phyloP scores from a whole-genome alignment of 2,329 filamentous ascomycete species.

The Eutypella sp. region DNA sequence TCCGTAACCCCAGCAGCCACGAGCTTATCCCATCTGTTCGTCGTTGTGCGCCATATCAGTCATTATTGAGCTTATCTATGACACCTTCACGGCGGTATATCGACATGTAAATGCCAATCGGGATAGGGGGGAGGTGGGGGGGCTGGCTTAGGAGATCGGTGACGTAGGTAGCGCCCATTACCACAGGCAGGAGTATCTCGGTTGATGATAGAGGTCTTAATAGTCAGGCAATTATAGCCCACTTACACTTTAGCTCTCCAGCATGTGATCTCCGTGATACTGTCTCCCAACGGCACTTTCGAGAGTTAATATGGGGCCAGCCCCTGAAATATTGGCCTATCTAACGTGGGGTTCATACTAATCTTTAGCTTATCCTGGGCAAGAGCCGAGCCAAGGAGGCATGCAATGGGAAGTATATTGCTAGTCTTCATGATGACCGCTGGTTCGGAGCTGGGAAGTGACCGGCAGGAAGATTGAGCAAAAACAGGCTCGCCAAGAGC shows the following conservation, averaged over 20 bases:
- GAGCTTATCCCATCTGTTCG: constrained; percentile 31
- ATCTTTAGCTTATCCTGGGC: constrained; percentile 13
- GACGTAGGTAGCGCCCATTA: no score
- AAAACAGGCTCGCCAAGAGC: no score
- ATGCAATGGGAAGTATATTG: constrained; percentile 3
- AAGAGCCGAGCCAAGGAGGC: constrained; percentile 4
- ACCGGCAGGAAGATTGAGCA: no score
- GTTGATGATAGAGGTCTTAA: background rate
- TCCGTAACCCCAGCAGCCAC: constrained; percentile 27
- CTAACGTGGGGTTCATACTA: constrained; percentile 8
- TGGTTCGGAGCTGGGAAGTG: background rate
- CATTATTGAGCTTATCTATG: background rate
- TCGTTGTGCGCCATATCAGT: background rate
- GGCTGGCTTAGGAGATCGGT: no score
- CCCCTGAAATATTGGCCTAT: no score
- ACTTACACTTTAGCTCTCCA: constrained; percentile 33
- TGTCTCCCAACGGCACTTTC: constrained; percentile 38
- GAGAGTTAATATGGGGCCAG: background rate
- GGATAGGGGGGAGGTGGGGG: no score
- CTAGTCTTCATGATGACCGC: constrained; percentile 6
- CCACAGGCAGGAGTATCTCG: background rate
- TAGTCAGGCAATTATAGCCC: background rate
- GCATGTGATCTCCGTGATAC: constrained; percentile 42
- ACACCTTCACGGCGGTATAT: no score
- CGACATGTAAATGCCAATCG: no score